These are phyloP conservation scores for Cercospora sojina DNA, from an alignment of 2,329 filamentous ascomycete species.

Conservation along the genomic window DNA sequence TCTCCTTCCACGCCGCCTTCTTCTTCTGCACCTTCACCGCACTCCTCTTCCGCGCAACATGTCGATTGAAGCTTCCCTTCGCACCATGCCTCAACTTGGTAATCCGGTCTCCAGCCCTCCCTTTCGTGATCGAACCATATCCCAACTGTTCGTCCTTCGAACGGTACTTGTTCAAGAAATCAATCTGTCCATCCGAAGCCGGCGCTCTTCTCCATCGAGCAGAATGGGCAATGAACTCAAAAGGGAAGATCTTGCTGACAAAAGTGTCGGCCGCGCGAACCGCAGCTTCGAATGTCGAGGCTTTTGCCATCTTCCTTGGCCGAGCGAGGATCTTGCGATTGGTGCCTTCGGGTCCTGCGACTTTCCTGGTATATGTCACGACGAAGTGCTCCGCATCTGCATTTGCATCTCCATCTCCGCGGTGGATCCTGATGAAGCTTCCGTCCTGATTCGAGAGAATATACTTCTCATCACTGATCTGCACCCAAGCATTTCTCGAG, in stretches of 20 bases:
- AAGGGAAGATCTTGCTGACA: constrained; percentile 38
- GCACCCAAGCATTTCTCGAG: constrained; percentile 79
- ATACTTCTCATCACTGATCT: constrained; percentile 67
- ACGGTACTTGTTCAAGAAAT: constrained; percentile 67
- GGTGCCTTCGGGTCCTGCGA: constrained; percentile 31
- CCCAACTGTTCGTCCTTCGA: constrained; percentile 56
- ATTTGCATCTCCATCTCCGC: constrained; percentile 30
- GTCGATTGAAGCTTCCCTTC: constrained; percentile 56
- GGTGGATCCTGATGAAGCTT: constrained; percentile 59
- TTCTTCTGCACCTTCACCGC: constrained; percentile 45
- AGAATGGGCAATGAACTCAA: constrained; percentile 63
- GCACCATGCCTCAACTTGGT: constrained; percentile 86
- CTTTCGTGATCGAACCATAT: constrained; percentile 65
- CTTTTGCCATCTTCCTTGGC: constrained; percentile 66
- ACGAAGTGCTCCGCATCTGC: constrained; percentile 34
- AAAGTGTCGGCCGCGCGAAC: constrained; percentile 78
- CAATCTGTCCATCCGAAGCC: constrained; percentile 62
- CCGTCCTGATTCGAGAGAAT: constrained; percentile 63
- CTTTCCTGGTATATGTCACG: constrained; percentile 46
- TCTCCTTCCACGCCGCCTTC: constrained; percentile 45
- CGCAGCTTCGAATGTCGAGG: constrained; percentile 67
- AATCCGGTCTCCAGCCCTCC: constrained; percentile 84
- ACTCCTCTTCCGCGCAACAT: constrained; percentile 37
- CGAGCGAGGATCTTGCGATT: constrained; percentile 60
- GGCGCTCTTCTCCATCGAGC: constrained; percentile 68